Evolutionary conservation across 129 eudicot genomes (phyloP), one percentile per base, ranked within the genome.

Genomic region (Tagetes erecta): DNA sequence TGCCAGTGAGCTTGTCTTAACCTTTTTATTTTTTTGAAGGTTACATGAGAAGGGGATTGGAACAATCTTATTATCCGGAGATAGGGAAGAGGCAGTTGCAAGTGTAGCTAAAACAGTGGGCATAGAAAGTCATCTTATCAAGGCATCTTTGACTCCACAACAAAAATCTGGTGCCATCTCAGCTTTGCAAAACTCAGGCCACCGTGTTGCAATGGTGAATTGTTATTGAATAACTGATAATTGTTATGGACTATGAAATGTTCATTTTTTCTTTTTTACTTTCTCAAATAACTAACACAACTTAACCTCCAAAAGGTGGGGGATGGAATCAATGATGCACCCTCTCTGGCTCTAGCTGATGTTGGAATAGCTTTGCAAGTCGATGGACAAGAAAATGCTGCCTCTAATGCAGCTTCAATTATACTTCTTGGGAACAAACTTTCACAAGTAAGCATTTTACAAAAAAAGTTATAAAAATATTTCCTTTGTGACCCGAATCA

Each of bases 1-100:
- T 35, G 42, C 57, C 60, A 42, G 62, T 73, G 45, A 62, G 67
- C 30, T 5, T 62, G 67, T 60, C 42, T 62, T 86, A 6, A 33
- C 78, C 70, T 0, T 75, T 3, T 47, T 79, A 49, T 41, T 49
- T 72, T 41, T 49, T 72, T 79, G 71, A 80, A 92, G 98, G 92
- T 90, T 92, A 67, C 88, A 78, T 59, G 76, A 74, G 70, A 82
- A 80, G 83, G 89, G 90, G 72, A 86, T 92, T 42, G 80, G 81
- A 70, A 82, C 96, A 67, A 83, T 92, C 47, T 79, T 92, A 30
- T 83, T 89, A 83, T 92, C 98, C 7, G 98, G 98, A 58, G 96
- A 92, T 94, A 87, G 98, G 98, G 95, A 92, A 92, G 98, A 89
- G 92, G 98, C 96, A 89, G 96, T 92, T 84, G 98, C 98, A 92